phyloP scores from a whole-genome alignment of 805 yeast genomes.

The Metschnikowia dekortorum region DNA sequence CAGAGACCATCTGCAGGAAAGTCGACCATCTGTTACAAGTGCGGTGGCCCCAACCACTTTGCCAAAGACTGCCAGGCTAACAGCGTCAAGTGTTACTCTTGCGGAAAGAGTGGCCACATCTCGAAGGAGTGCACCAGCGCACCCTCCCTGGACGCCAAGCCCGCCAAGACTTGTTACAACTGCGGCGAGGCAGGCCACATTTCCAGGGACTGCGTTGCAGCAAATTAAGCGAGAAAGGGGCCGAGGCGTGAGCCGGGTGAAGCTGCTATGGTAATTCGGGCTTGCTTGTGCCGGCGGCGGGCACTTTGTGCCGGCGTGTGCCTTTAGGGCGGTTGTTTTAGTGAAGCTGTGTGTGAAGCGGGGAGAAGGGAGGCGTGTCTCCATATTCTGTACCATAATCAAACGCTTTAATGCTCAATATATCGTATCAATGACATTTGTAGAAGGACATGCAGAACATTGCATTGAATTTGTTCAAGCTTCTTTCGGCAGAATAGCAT shows the following conservation, averaged over 20 bases:
- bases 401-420: slow-evolving; percentile 17
- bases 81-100: slow-evolving; percentile 77
- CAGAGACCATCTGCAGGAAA: slow-evolving; percentile 17
- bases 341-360: slow-evolving; percentile 12
- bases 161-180: slow-evolving; percentile 62
- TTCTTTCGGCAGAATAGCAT: too few relatives aligned
- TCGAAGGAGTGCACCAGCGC: slow-evolving; percentile 73
- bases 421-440: not conserved
- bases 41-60: slow-evolving; percentile 91
- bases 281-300: not conserved
- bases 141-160: slow-evolving; percentile 29
- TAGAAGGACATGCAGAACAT: too few relatives aligned
- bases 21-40: slow-evolving; percentile 73
- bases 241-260: not conserved
- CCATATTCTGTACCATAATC: slow-evolving; percentile 15
- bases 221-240: slow-evolving; percentile 9
- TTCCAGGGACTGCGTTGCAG: slow-evolving; percentile 63
- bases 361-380: slow-evolving; percentile 13
- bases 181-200: slow-evolving; percentile 84
- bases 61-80: slow-evolving; percentile 85
- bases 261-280: not conserved
- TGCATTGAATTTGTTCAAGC: too few relatives aligned
- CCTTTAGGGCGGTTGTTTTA: slow-evolving; percentile 2
- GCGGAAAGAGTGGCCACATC: slow-evolving; percentile 88
- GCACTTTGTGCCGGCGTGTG: not conserved